Base-by-base conservation (phyloP, 306 rosid genomes). In the Vicia villosa region DNA sequence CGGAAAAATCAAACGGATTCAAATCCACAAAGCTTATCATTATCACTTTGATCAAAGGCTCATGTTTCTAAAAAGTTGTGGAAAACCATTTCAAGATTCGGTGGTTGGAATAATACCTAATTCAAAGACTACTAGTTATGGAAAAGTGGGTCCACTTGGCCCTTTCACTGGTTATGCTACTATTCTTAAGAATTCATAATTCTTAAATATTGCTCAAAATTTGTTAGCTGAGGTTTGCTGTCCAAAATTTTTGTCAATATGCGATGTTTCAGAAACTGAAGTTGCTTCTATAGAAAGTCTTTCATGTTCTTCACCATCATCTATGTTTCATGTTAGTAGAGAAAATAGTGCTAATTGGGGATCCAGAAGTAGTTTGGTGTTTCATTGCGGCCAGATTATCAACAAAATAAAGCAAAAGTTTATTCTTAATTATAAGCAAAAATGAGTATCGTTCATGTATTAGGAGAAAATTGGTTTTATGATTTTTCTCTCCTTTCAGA, bases 91-190 rank as follows among this genome's bases (percentile, higher is more conserved):
- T 26, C 86, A 85, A 70, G 95, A 92, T 9, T 17, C 74, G 0
- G 85, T 82, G 11, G 96, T 55, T 72, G 24, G 24, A 37, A 50
- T 9, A 21, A 20, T 60, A 37, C 72, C 87, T 43, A n/a, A 34
- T 13, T 13, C 77, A 4, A 85, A 47, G 20, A 24, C 68, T 22
- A 46, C 69, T 37, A 56, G 79, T 60, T 82, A 70, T 45, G 20
- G 93, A 52, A 86, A 68, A 71, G 77, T 87, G 3, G 97, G 99
- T 1, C 99, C 99, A 24, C 92, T 94, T 15, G 99, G 99, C 17
- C 99, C 99, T 34, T 94, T 94, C 66, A 94, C 96, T 2, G 99
- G 99, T 8, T 94, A 94, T 66, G 95, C 99, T 12, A 84, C 92
- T 17, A 91, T 94, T 83, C 78, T 94, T 2, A 94, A 81, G 85